A percentile compares a stretch with the other conserved stretches of the same genome.
These are phyloP conservation scores for Fragaria iinumae DNA, from an alignment of 306 rosid genomes.

Conservation along the genomic window DNA sequence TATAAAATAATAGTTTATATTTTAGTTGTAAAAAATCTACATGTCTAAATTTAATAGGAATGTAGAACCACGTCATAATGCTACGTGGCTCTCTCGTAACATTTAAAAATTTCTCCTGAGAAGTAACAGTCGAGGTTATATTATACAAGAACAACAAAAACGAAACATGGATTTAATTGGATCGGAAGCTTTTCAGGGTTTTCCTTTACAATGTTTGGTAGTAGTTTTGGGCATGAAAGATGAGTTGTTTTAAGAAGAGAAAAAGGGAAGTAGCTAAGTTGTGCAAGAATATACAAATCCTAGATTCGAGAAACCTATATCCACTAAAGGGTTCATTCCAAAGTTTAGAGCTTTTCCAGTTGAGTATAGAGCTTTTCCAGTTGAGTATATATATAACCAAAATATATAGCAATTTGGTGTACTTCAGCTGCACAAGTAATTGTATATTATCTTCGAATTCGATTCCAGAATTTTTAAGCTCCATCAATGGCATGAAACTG, in stretches of 20 bases:
- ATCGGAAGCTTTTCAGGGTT: conserved; percentile 19
- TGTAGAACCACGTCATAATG: no score
- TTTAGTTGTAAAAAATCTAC: no score
- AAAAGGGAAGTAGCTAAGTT: conserved; percentile 3
- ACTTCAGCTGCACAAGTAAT: conserved; percentile 21
- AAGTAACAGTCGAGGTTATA: not conserved
- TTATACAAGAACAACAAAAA: not conserved
- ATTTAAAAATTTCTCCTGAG: no score
- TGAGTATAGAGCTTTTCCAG: conserved; percentile 21
- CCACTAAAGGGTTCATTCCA: conserved; percentile 32
- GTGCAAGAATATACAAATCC: conserved; percentile 33
- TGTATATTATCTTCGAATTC: conserved; percentile 17
- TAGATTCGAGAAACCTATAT: conserved; percentile 40
- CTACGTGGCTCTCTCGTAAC: no score
- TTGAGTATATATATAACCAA: not conserved
- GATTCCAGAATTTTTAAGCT: conserved; percentile 21
- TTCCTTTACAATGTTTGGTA: conserved; percentile 9
- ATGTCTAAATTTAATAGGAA: no score
- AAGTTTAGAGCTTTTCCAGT: conserved; percentile 24
- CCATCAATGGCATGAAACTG: conserved; percentile 18
- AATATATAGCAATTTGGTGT: conserved; percentile 24
- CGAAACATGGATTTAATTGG: not conserved
- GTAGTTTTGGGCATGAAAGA: conserved; percentile 13
- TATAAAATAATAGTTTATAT: no score
- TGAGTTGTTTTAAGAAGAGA: not conserved